Evolutionary conservation across 2,329 filamentous ascomycete species (phyloP).

Genomic region (Podosphaera fusca): DNA sequence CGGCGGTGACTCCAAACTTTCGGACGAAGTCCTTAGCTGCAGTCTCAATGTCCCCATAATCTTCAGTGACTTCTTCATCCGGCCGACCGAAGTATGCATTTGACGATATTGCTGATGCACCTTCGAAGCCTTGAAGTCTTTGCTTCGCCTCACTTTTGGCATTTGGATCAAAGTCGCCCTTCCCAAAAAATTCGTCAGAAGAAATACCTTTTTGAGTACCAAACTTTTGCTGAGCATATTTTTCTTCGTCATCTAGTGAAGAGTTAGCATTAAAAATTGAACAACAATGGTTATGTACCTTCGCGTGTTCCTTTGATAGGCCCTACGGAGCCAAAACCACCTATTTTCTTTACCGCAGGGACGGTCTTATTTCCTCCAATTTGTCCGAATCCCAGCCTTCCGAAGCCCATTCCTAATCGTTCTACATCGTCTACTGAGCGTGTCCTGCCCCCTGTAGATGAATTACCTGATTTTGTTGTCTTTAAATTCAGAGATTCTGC

Average conservation of each 20-base stretch:
- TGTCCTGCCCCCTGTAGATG: constrained; percentile 37
- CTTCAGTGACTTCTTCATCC: constrained; percentile 57
- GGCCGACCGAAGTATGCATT: constrained; percentile 94
- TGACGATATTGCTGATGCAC: constrained; percentile 74
- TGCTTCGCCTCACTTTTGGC: constrained; percentile 69
- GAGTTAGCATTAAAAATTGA: constrained; percentile 10
- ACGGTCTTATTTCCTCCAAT: constrained; percentile 13
- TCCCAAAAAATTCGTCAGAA: constrained; percentile 94
- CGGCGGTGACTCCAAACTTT: constrained; percentile 84
- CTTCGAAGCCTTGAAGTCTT: constrained; percentile 78
- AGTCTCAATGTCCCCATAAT: constrained; percentile 78
- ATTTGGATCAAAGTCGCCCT: constrained; percentile 60
- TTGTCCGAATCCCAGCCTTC: constrained; percentile 15
- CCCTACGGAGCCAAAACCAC: constrained; percentile 67
- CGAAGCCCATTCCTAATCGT: constrained; percentile 46
- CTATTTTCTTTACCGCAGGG: constrained; percentile 31
- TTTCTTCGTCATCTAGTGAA: constrained; percentile 48
- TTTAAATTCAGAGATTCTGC: constrained; percentile 16
- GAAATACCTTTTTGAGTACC: constrained; percentile 87
- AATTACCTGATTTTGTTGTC: constrained; percentile 4
- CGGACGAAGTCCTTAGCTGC: constrained; percentile 91
- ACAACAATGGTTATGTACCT: constrained; percentile 24
- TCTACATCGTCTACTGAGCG: constrained; percentile 62
- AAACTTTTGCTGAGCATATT: constrained; percentile 72
- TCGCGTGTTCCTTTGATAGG: constrained; percentile 45